Evolutionary conservation across 805 yeast species (phyloP).

Genomic region (Candida coleopterorum): DNA sequence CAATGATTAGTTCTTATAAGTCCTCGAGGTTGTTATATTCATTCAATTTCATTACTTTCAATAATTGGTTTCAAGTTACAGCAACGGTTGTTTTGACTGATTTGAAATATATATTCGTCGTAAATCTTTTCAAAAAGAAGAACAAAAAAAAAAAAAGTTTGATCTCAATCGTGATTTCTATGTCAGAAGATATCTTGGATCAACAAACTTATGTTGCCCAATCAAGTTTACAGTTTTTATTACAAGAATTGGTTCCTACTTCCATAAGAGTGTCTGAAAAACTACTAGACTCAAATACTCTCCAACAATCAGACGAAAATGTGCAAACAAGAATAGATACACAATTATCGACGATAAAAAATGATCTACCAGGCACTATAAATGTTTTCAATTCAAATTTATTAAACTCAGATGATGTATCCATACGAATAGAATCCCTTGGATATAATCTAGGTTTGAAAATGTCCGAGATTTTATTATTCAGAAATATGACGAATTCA

Average conservation of each 20-base stretch:
- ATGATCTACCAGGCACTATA: slow-evolving; percentile 41
- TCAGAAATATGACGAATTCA: slow-evolving; percentile 25
- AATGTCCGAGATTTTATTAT: slow-evolving; percentile 45
- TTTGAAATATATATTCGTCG: too few relatives aligned
- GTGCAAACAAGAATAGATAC: slow-evolving; percentile 22
- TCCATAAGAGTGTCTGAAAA: slow-evolving; percentile 58
- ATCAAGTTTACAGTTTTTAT: slow-evolving; percentile 54
- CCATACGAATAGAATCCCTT: slow-evolving; percentile 57
- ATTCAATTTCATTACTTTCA: too few relatives aligned
- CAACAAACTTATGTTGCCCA: slow-evolving; percentile 44
- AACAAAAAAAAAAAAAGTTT: too few relatives aligned
- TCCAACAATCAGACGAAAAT: slow-evolving; percentile 14
- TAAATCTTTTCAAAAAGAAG: too few relatives aligned
- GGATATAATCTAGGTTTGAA: slow-evolving; percentile 70
- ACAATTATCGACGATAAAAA: slow-evolving; percentile 23
- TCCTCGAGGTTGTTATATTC: too few relatives aligned
- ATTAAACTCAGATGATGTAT: slow-evolving; percentile 44
- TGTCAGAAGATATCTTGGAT: slow-evolving; percentile 19
- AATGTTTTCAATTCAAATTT: slow-evolving; percentile 31
- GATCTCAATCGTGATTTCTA: too few relatives aligned
- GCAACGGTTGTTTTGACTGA: too few relatives aligned
- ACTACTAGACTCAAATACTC: slow-evolving; percentile 17
- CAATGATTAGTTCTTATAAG: too few relatives aligned
- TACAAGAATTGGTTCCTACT: slow-evolving; percentile 74
- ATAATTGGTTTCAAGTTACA: too few relatives aligned